Base-by-base conservation (phyloP, 306 rosid species). In the Sesbania bispinosa region DNA sequence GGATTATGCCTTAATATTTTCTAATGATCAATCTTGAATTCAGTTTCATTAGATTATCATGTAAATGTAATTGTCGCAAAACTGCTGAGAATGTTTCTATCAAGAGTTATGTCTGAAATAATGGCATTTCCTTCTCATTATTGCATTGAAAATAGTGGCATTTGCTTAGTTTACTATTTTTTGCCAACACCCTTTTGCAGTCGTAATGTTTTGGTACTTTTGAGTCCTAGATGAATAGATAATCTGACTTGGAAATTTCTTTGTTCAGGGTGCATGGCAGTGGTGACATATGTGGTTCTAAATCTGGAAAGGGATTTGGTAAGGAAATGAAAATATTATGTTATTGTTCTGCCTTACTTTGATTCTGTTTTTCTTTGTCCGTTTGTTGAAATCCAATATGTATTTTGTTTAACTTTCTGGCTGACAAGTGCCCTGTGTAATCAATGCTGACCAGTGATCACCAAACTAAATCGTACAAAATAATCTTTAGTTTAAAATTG, bases 261-360 rank as follows among this genome's bases (percentile, higher is more conserved):
- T 32, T 71, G 13, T 57, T 62, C 81, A 92, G 98, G 96, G 88
- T 82, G 91, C 96, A 5, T 92, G 98, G 96, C 96, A 90, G n/a
- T 4, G 90, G 98, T 18, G 98, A 90, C 77, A 75, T 92, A 58
- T 92, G 98, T 20, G 89, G 92, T 39, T 88, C 93, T 33, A 92
- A 90, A 85, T 92, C 98, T 71, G 98, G 98, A 85, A 85, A 88
- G 81, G 98, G 98, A 32, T 92, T 92, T 79, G 95, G 98, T 91
- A 83, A 87, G 96, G 16, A 23, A 7, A 7, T 10, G 16, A 46
- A 1, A 16, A 1, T 7, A 46, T 43, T 42, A 32, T 35, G 4
- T 43, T 42, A 9, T 46, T 46, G 16, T 15, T 11, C 53, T 46
- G 6, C 16, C 0, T 6, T 15, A 46, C 53, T 46, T 16, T 16